Base-by-base conservation (phyloP, 2,329 filamentous ascomycete species). In the Chaetomium sp. region DNA sequence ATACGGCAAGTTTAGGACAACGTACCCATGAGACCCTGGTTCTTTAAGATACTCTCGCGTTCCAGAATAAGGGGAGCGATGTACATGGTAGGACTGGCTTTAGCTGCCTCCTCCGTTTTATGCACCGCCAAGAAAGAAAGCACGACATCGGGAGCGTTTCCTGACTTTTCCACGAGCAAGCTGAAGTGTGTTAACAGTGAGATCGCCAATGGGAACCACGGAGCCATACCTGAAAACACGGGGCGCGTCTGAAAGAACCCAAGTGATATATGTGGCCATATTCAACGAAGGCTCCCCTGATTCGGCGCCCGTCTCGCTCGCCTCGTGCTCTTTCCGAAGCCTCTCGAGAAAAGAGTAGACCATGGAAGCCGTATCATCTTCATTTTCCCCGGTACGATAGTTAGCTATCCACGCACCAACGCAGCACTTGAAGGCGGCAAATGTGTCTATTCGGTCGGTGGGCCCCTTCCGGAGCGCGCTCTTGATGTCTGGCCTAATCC, bases 391-490 rank as follows among this genome's bases (percentile, higher is more conserved):
- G 6, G 60, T 59, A 34, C 61, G 59, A 35, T 63, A 52, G 35
- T 65, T 66, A 9, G 66, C 63, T 38, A 67, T 49, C 68, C 68
- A 71, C 1, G 65, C 61, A 12, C 63, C 60, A 10, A 62, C 64
- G 50, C 65, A 63, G 58, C 66, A 68, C 40, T 58, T 61, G 58
- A 71, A 68, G 2, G 69, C 69, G 51, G 69, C 65, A 38, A 66
- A 66, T 1, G 62, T 62, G 7, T 63, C 62, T 32, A 58, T 52
- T 2, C 58, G 54, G 2, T 53, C 36, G 1, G 64, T 12, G 1
- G 59, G 54, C n/a, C 58, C 61, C 27, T 66, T 65, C 36, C 50
- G 58, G 10, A 67, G 60, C 7, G 56, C 38, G 35, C 58, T 58
- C 35, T 58, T 60, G 43, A 68, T 34, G 9, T 67, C 59, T 2